These are phyloP conservation scores for Euphorbia peplus DNA, from an alignment of 345 rosid genomes.

Conservation along the genomic window DNA sequence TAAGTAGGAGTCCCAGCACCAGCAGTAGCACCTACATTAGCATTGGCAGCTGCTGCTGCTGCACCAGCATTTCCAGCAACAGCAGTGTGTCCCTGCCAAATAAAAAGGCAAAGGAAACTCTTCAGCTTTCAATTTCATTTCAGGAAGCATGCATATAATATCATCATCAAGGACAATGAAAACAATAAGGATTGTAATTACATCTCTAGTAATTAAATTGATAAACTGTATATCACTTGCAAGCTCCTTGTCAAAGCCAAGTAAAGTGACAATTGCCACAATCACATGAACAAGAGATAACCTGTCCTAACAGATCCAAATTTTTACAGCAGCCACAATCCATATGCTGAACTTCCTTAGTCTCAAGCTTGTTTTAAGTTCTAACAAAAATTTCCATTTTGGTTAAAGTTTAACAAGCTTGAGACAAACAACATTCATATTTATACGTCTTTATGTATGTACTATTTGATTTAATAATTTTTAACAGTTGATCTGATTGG, in stretches of 20 bases:
- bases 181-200: background rate
- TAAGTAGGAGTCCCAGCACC: slow-evolving; percentile 36
- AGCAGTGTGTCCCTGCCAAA: slow-evolving; percentile 45
- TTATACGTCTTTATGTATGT: too few relatives aligned
- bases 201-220: background rate
- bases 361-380: background rate
- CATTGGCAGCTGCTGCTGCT: slow-evolving; percentile 19
- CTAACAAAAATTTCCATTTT: background rate
- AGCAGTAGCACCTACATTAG: slow-evolving; percentile 25
- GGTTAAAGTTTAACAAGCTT: background rate
- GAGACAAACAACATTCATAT: background rate
- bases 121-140: slow-evolving; percentile 12
- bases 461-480: too few relatives aligned
- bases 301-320: background rate
- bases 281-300: background rate
- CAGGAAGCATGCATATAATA: background rate
- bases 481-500: too few relatives aligned
- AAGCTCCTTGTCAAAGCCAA: background rate
- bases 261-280: background rate
- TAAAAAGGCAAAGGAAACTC: slow-evolving; percentile 3
- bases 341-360: background rate
- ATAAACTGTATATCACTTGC: background rate
- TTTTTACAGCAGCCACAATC: background rate
- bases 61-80: slow-evolving; percentile 29
- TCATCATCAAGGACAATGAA: background rate